Evolutionary conservation across 1,284 basidiomycete species (phyloP).

Genomic region (Naganishia sp.): DNA sequence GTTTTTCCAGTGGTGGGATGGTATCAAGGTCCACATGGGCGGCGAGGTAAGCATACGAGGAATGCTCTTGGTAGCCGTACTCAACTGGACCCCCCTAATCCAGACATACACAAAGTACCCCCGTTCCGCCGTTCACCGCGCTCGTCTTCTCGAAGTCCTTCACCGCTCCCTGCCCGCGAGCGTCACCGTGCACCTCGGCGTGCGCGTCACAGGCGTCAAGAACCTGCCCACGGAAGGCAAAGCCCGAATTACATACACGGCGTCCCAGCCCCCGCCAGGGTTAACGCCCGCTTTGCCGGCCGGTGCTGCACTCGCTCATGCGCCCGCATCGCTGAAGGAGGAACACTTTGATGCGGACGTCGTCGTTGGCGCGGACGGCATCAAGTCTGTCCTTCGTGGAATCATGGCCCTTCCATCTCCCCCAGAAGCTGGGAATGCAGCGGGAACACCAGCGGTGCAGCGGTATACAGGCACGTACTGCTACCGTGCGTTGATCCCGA

Average conservation of each 20-base stretch:
- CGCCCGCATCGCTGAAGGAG: neutral
- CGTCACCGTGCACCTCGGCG: slow-evolving; percentile 57
- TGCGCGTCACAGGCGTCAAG: slow-evolving; percentile 56
- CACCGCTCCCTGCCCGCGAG: slow-evolving; percentile 56
- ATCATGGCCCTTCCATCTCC: slow-evolving; percentile 50
- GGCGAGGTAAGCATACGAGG: slow-evolving; percentile 26
- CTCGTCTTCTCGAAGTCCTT: slow-evolving; percentile 60
- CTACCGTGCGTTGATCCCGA: slow-evolving; percentile 41
- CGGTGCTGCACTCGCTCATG: slow-evolving; percentile 21
- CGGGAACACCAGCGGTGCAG: slow-evolving; percentile 24
- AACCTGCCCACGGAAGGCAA: slow-evolving; percentile 5
- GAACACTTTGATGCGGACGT: slow-evolving; percentile 39
- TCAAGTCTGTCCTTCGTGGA: slow-evolving; percentile 39
- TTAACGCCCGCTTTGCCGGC: slow-evolving; percentile 34
- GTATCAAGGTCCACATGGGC: slow-evolving; percentile 37
- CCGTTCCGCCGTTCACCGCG: slow-evolving; percentile 48
- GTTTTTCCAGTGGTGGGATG: slow-evolving; percentile 35
- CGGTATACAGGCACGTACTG: slow-evolving; percentile 42
- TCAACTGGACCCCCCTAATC: neutral
- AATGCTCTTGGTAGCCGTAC: too few species aligned
- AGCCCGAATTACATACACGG: slow-evolving; percentile 42
- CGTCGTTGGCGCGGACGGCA: slow-evolving; percentile 46
- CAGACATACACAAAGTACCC: slow-evolving; percentile 33
- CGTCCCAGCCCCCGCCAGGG: slow-evolving; percentile 57
- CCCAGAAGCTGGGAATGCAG: slow-evolving; percentile 48